Evolutionary conservation across 192 early-diverging fungal species (phyloP), one percentile per base, ranked within the genome.

Genomic region (Chytriomyces confervae): DNA sequence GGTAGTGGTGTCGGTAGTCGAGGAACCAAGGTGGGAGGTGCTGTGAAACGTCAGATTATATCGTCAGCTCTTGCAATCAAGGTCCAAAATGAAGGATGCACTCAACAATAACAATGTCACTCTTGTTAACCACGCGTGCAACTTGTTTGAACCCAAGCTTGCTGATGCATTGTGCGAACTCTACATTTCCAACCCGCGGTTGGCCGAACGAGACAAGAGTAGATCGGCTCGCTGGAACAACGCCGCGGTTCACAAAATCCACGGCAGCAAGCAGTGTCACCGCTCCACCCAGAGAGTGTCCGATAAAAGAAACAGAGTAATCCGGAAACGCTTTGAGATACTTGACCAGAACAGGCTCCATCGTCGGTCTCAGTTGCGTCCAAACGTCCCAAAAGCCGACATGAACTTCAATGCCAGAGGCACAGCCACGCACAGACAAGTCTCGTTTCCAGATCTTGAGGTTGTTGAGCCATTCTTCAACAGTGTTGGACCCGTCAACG

Each of bases 251-350:
- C 61, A 78, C 66, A 36, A 45, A 74, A 23, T 81, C 79, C 62
- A 84, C 57, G 4, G 79, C 79, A 5, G 78, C 76, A 20, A 84
- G 29, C 18, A 77, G 50, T 43, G 66, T 27, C 24, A 77, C 53
- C 11, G 83, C 78, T 11, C 72, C 83, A 8, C 82, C 82, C n/a
- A 83, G 66, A 36, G 51, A 63, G 72, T 83, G 82, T 4, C 82
- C 82, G 13, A 61, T 53, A 29, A 83, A 72, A 9, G 48, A 43
- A 20, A 83, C 43, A 9, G 18, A 57, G 71, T 72, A 83, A 16
- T 61, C 71, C 9, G 51, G 72, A 62, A 13, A 18, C 3, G 36
- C n/a, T 13, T 18, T 27, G 0, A 18, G 62, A 29, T 64, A 64
- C 18, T 64, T 27, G 18, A 64, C 20, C n/a, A 64, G 29, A 3